Percentiles rank a stretch among this genome's conserved stretches.
These are phyloP conservation scores for Fusarium praegraminearum DNA, from an alignment of 2,329 filamentous ascomycete genomes.

Conservation along the genomic window DNA sequence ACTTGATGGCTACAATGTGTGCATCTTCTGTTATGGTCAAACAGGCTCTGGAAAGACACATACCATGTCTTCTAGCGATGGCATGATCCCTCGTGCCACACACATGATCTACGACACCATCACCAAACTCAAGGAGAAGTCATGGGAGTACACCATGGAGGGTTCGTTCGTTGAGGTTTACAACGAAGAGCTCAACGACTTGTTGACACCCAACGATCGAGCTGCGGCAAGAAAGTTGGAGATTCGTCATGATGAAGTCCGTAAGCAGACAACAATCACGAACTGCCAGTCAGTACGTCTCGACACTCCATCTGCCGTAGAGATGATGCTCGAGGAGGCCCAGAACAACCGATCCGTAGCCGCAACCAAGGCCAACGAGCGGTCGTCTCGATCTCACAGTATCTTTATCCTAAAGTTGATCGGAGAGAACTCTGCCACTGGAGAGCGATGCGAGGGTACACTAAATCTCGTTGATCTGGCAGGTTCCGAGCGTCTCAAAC, in stretches of 20 bases:
- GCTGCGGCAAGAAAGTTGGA: constrained; percentile 83
- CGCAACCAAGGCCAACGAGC: constrained; percentile 96
- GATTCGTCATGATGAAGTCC: constrained; percentile 85
- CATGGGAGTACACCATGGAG: constrained; percentile 94
- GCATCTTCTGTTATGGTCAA: constrained; percentile 98
- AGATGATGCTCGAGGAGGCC: constrained; percentile 82
- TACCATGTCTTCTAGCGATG: constrained; percentile 91
- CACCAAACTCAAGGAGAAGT: constrained; percentile 84
- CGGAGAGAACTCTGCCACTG: constrained; percentile 78
- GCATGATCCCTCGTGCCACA: constrained; percentile 95
- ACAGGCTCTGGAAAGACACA: constrained; percentile 97
- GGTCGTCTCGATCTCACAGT: constrained; percentile 93
- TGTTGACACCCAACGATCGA: constrained; percentile 71
- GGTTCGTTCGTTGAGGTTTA: constrained; percentile 98
- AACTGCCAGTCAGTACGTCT: constrained; percentile 83
- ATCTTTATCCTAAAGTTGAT: constrained; percentile 91
- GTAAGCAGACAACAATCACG: constrained; percentile 83
- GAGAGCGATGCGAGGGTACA: constrained; percentile 89
- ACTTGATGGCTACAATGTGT: constrained; percentile 97
- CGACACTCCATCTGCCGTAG: constrained; percentile 82
- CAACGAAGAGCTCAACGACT: constrained; percentile 95
- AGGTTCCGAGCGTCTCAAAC: constrained; percentile 89
- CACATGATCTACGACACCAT: constrained; percentile 94
- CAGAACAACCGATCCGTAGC: constrained; percentile 90
- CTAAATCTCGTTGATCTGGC: constrained; percentile 96